These are phyloP conservation scores for Juglanconis oblonga DNA, from an alignment of 2,329 filamentous ascomycete species.

Conservation along the genomic window DNA sequence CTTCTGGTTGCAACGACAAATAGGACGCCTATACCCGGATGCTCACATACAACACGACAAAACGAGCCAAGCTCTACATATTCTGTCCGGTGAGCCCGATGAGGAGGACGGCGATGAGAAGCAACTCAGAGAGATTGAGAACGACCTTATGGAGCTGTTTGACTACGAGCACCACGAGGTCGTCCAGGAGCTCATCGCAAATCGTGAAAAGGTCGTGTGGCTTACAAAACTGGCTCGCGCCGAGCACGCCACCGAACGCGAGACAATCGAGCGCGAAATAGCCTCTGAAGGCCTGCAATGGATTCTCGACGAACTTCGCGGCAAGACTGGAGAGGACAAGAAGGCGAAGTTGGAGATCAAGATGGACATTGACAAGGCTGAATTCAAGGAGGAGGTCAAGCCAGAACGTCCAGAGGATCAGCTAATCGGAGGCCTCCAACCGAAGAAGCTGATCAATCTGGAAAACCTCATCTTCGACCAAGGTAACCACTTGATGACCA, in stretches of 20 bases:
- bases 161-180: conserved; percentile 95
- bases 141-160: conserved; percentile 97
- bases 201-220: conserved; percentile 94
- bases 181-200: conserved; percentile 85
- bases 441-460: conserved; percentile 83
- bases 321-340: conserved; percentile 62
- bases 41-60: conserved; percentile 93
- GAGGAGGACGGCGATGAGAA: conserved; percentile 75
- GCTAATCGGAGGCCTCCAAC: conserved; percentile 79
- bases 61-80: conserved; percentile 77
- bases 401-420: conserved; percentile 62
- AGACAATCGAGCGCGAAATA: conserved; percentile 85
- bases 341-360: conserved; percentile 81
- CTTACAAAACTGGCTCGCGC: conserved; percentile 82
- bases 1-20: conserved; percentile 93
- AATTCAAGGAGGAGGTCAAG: conserved; percentile 46
- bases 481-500: conserved; percentile 99
- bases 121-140: conserved; percentile 88
- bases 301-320: conserved; percentile 85
- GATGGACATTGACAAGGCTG: conserved; percentile 84
- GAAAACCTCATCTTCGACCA: conserved; percentile 97
- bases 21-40: conserved; percentile 84
- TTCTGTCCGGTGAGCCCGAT: conserved; percentile 73
- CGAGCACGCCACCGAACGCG: conserved; percentile 73
- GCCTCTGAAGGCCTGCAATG: conserved; percentile 79